Evolutionary conservation across 1,284 basidiomycete genomes (phyloP), one percentile per base, ranked within the genome.

Genomic region (Pterula multifida): DNA sequence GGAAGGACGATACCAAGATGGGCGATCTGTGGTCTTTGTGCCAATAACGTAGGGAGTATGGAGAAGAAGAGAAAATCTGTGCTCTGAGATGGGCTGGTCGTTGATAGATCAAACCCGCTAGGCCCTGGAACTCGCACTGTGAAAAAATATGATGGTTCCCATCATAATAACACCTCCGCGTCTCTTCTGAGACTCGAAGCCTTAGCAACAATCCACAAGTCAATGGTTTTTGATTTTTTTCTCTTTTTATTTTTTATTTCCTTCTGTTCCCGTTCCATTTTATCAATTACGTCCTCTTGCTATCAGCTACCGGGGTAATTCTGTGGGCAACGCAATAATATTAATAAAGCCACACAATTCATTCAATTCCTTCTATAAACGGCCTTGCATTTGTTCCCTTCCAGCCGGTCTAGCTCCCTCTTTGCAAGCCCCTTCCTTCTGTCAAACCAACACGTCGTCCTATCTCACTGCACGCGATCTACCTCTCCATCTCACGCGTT

Each of bases 321-420:
- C 69, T 66, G 39, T 42, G 21, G 9, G 21, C 21, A 19, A 42
- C 39, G 17, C 39, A 6, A 42, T 42, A 42, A 9, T 9, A 42
- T 42, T 6, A 42, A 42, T 42, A 42, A 6, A 60, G 32, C 17
- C 35, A 23, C 26, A 49, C 21, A 17, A 49, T 50, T 50, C 49
- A 50, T 12, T 64, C 60, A 62, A 66, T 68, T 68, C 69, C 70
- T 68, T 69, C 70, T 81, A 79, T 74, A 82, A 78, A 75, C 75
- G 77, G 78, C 68, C 73, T 65, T 62, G 64, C 71, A 71, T 73
- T 72, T 78, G 73, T 73, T 76, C 73, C 78, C 79, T 81, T 83
- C 84, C 28, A 85, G 79, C 78, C 74, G 72, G 73, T 68, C 68
- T 69, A 68, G 70, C 65, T 69, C 67, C 68, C 69, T 75, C 72